Evolutionary conservation across 805 yeast species (phyloP).

Genomic region (Metschnikowia lochheadii): DNA sequence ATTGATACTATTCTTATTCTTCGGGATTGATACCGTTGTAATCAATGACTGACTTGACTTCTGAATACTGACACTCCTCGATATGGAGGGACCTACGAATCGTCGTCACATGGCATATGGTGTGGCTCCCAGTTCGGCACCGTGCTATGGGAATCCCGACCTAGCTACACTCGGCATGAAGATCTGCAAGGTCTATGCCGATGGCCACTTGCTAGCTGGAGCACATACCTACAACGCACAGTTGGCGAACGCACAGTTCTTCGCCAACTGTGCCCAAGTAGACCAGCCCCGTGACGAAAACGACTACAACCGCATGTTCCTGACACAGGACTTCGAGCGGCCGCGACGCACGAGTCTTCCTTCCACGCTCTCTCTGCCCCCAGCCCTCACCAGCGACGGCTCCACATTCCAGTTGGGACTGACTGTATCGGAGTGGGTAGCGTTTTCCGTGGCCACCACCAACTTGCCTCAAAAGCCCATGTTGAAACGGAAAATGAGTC

Average conservation of each 20-base stretch:
- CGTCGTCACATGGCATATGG: background rate
- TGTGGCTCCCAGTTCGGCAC: background rate
- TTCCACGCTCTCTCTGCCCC: conserved; percentile 38
- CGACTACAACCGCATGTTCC: background rate
- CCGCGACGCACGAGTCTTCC: conserved; percentile 41
- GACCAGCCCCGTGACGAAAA: background rate
- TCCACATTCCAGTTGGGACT: conserved; percentile 43
- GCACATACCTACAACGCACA: conserved; percentile 12
- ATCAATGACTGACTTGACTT: too few species aligned
- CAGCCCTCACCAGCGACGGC: conserved; percentile 38
- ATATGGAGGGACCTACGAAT: background rate
- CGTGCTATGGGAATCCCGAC: conserved; percentile 29
- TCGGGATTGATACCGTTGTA: too few species aligned
- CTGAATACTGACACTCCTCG: too few species aligned
- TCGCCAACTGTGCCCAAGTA: conserved; percentile 2
- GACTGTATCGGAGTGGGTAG: conserved; percentile 41
- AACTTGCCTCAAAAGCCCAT: conserved; percentile 9
- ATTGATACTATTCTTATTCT: too few species aligned
- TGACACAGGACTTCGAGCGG: background rate
- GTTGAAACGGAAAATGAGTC: conserved; percentile 5
- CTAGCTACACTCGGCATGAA: conserved; percentile 66
- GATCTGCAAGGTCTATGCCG: conserved; percentile 60
- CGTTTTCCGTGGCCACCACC: background rate
- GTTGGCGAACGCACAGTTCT: too few species aligned
- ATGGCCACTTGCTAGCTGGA: conserved; percentile 45